phyloP scores from a whole-genome alignment of 345 rosid species.

The Eucalyptus melliodora region DNA sequence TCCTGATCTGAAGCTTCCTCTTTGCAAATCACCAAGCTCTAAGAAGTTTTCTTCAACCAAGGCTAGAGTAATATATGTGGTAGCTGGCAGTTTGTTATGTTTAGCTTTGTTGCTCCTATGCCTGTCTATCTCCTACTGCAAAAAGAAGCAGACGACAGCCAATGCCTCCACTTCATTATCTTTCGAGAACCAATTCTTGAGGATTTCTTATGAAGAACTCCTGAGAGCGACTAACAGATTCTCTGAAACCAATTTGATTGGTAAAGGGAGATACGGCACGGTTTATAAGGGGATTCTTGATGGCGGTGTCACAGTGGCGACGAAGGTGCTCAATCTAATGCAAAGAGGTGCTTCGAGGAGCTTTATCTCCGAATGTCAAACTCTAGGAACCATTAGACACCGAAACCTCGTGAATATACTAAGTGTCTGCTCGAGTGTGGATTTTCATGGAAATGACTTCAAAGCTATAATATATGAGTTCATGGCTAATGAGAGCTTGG shows the following conservation, averaged over 20 bases:
- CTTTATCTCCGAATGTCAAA: neutral
- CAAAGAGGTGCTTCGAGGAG: neutral
- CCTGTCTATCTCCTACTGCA: rapidly evolving
- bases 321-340: neutral
- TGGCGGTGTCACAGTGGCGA: rapidly evolving
- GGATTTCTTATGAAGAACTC: neutral
- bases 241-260: neutral
- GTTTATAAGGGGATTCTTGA: neutral
- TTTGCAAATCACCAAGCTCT: neutral
- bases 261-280: neutral
- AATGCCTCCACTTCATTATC: neutral
- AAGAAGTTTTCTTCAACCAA: neutral
- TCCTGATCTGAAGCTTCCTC: rapidly evolving
- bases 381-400: neutral
- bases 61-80: neutral
- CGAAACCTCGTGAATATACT: neutral
- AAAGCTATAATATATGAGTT: neutral
- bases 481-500: neutral
- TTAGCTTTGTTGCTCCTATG: neutral
- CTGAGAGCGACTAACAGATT: neutral
- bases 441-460: neutral
- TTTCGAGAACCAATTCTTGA: neutral
- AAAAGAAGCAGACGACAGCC: neutral
- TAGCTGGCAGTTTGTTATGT: neutral
- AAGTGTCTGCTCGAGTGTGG: neutral